Base-by-base conservation (phyloP, 2,329 filamentous ascomycete genomes). In the Xylaria multiplex region DNA sequence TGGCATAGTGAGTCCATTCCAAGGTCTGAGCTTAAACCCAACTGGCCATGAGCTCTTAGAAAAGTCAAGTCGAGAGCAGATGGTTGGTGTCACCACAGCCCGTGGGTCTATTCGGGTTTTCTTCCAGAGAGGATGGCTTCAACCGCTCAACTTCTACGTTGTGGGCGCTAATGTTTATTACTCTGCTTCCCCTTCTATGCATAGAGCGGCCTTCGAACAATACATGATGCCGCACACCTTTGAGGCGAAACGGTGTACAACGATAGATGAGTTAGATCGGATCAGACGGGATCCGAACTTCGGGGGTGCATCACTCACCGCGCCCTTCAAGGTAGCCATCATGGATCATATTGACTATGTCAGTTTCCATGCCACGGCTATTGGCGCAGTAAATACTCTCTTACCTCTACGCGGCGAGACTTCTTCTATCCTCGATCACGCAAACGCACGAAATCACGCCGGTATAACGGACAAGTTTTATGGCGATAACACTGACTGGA, bases 171-270 rank as follows among this genome's bases (percentile, higher is more conserved):
- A 88, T 68, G 86, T 91, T 22, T 87, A 85, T 52, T 91, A 91
- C 78, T 92, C 88, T 66, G 82, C 92, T 55, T 91, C 90, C 0
- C 90, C 91, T 0, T 87, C 88, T 9, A 92, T 93, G 88, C 89
- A 92, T 74, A 88, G 86, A 65, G 86, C 89, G 11, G 90, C 90
- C 11, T 92, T 90, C 74, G 81, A 84, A 57, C 84, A 83, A 27
- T 88, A 86, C 66, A 89, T 89, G 19, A 88, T 93, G 85, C 86
- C 86, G 2, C 90, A 93, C 74, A 82, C 83, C 4, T 92, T 90
- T 73, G 80, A 84, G 52, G 85, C 86, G 14, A 83, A 86, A 48
- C 84, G 88, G 69, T 89, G 88, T 50, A 79, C 84, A 6, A 85
- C 86, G 0, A 75, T 92, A 14, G 86, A 89, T 59, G 86, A 88